These are phyloP conservation scores for Xylaria sp. DNA, from an alignment of 2,329 filamentous ascomycete species.

Conservation along the genomic window DNA sequence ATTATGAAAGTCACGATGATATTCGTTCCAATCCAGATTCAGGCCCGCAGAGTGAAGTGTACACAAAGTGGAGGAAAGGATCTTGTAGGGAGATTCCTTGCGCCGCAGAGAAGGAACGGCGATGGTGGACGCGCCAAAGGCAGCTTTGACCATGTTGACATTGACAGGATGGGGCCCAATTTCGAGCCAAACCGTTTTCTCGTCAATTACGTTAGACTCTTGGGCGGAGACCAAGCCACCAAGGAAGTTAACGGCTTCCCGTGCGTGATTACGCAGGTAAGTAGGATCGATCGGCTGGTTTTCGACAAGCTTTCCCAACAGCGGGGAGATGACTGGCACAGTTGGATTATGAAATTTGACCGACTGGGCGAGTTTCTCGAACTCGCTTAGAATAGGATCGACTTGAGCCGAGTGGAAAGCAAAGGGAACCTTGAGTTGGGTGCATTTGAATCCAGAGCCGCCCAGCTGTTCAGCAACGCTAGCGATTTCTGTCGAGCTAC, in stretches of 20 bases:
- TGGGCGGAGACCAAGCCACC: slow-evolving; percentile 70
- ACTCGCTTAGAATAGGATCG: slow-evolving; percentile 70
- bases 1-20: slow-evolving; percentile 69
- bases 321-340: slow-evolving; percentile 74
- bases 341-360: slow-evolving; percentile 66
- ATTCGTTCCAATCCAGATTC: slow-evolving; percentile 73
- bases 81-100: slow-evolving; percentile 72
- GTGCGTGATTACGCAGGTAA: slow-evolving; percentile 73
- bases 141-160: slow-evolving; percentile 74
- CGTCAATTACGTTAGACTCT: slow-evolving; percentile 68
- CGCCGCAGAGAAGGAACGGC: slow-evolving; percentile 71
- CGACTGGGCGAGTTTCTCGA: slow-evolving; percentile 63
- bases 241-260: slow-evolving; percentile 76
- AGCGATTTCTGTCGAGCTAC: slow-evolving; percentile 55
- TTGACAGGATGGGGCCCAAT: slow-evolving; percentile 80
- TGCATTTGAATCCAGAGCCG: slow-evolving; percentile 67
- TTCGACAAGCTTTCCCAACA: slow-evolving; percentile 70
- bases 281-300: slow-evolving; percentile 66
- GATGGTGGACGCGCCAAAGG: slow-evolving; percentile 64
- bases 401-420: slow-evolving; percentile 75
- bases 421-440: slow-evolving; percentile 72
- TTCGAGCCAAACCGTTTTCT: slow-evolving; percentile 77
- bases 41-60: slow-evolving; percentile 68
- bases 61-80: slow-evolving; percentile 66
- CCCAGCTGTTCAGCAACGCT: slow-evolving; percentile 56